Evolutionary conservation across 2,329 filamentous ascomycete genomes (phyloP), one percentile per base, ranked within the genome.

Genomic region (Hypoxylon sp.): DNA sequence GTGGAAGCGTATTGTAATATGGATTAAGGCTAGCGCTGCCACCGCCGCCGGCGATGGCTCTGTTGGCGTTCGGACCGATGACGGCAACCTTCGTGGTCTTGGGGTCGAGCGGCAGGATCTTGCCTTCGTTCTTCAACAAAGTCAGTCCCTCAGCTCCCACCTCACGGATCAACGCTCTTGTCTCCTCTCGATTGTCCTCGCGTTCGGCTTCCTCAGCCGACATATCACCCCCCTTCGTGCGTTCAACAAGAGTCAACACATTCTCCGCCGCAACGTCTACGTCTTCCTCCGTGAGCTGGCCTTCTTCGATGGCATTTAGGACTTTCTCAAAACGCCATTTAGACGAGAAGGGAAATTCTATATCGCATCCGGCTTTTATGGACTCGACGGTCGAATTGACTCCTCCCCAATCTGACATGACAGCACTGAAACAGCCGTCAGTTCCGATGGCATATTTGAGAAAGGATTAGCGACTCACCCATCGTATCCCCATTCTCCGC

Each of bases 21-120:
- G 90, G 88, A 75, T 91, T 91, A 52, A 92, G 79, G 69, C 87
- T 90, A 17, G 90, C 89, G 73, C 89, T 91, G 54, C 90, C 89
- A 44, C 89, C 89, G 54, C 90, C 89, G 15, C 87, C 88, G n/a
- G 88, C 89, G 69, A 92, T 90, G 0, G 89, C 87, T 60, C 88
- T 82, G 75, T 91, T 90, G 19, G 88, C 89, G 68, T 92, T 91
- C 1, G 89, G 89, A 0, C 89, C 89, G 56, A 92, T 91, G 65
- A 91, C 84, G 2, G 89, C 89, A 62, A 92, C 84, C 75, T 85
- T 90, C 62, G 84, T 84, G 15, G 84, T 85, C 27, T 82, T 82
- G 6, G 82, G 78, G 67, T 85, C 82, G 65, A 91, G 85, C 0
- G 89, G 89, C 6, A 92, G 80, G n/a, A 90, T 78, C 2, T 76